Evolutionary conservation across 1,139 yeast genomes (phyloP), one percentile per base, ranked within the genome.

Genomic region (Lodderomyces pseudojiufengensis): DNA sequence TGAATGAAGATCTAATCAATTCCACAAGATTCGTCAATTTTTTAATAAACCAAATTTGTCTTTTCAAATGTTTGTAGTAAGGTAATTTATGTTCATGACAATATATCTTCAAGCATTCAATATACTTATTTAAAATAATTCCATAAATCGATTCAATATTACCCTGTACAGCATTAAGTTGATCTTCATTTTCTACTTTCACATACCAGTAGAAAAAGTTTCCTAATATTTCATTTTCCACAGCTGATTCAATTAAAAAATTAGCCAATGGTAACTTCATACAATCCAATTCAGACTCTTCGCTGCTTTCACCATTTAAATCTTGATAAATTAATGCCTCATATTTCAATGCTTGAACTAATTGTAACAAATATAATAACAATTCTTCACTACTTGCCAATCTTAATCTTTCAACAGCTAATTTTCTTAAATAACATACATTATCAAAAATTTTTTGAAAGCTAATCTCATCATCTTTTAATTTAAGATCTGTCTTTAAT

Each of bases 151-250:
- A 44, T 14, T 48, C 37, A 21, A 43, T 40, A 24, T 16, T 23
- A 15, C 24, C 18, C 11, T 15, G 27, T 6, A 8, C 24, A 20
- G 6, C 32, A 20, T 18, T 12, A 12, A 69, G 45, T 47, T 80
- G 83, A 46, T 87, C 95, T 47, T 80, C 83, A 25, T 86, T 76
- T 51, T 90, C 97, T 1, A 94, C 95, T 47, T 81, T 83, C 33
- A 92, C 75, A 52, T 83, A 87, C 97, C 98, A 92, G 54, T 87
- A 90, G 44, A 92, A 80, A 53, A 76, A 87, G 51, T 83, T 88
- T 0, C 95, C 95, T 24, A 92, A 63, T 12, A 74, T 65, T 16
- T 76, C 75, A 52, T 83, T 84, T 20, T 74, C 68, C 1, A 82
- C 70, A 0, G 95, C 81, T 35, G 92, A 69, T 24, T 79, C 80